Conservation (phyloP, 1,284 basidiomycete genomes). For the Austroboletus olivaceoglutinosus region DNA sequence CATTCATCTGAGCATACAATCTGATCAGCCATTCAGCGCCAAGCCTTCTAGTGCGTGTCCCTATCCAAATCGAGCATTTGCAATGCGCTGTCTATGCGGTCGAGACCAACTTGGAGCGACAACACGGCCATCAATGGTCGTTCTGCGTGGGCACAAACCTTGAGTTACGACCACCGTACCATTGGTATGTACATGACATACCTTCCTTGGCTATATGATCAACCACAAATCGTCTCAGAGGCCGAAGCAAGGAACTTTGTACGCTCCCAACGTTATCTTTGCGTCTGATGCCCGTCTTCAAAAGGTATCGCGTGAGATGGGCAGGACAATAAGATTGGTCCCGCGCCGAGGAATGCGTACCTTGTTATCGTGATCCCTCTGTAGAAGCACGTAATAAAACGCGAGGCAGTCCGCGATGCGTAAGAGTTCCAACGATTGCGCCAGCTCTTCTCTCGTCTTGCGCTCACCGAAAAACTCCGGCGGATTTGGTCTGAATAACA, state of each 20-base stretch:
- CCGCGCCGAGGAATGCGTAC: conserved; percentile 4
- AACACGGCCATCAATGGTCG: conserved; percentile 26
- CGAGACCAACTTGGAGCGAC: conserved; percentile 24
- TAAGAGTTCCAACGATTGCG: conserved; percentile 27
- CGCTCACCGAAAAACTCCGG: conserved; percentile 19
- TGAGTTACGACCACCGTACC: neutral
- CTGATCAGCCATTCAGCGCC: conserved; percentile 2
- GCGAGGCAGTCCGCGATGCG: conserved; percentile 33
- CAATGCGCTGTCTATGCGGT: conserved; percentile 30
- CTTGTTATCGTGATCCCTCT: conserved; percentile 25
- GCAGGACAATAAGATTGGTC: neutral
- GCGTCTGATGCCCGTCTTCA: conserved; percentile 26
- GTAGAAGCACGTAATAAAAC: conserved; percentile 33
- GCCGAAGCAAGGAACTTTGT: conserved; percentile 21
- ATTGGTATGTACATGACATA: conserved; percentile 8
- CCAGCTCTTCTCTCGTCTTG: conserved; percentile 24
- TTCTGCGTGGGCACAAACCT: conserved; percentile 12
- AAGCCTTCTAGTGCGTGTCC: neutral
- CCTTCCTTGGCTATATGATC: conserved; percentile 19
- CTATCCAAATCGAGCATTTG: conserved; percentile 9
- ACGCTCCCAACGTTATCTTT: conserved; percentile 19
- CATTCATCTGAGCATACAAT: no score
- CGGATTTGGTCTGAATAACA: conserved; percentile 30
- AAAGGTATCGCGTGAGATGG: conserved; percentile 1
- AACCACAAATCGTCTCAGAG: conserved; percentile 25